Evolutionary conservation across 441 rosid species (phyloP).

Genomic region (Pelargonium citronellum): DNA sequence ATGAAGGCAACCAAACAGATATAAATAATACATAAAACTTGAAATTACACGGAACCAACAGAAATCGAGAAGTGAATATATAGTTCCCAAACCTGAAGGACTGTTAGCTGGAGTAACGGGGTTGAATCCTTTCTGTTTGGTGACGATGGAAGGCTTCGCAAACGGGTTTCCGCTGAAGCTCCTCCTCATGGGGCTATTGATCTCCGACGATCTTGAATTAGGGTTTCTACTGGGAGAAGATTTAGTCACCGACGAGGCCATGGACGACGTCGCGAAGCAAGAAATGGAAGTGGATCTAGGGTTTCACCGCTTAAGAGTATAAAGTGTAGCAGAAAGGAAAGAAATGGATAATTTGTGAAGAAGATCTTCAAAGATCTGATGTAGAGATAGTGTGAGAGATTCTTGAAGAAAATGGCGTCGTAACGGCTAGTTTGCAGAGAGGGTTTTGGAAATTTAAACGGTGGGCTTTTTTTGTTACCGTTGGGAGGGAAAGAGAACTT

Average conservation of each 20-base stretch:
- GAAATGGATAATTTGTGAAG: not conserved
- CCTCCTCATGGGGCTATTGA: slow-evolving; percentile 50
- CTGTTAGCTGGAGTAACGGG: slow-evolving; percentile 50
- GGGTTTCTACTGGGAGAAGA: slow-evolving; percentile 22
- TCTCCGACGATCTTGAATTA: slow-evolving; percentile 46
- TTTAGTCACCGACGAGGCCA: not conserved
- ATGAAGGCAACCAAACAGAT: not conserved
- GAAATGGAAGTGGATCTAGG: not conserved
- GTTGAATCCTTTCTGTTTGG: slow-evolving; percentile 36
- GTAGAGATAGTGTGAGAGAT: not conserved
- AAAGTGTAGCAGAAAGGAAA: not conserved
- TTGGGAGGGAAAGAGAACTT: not conserved
- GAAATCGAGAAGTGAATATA: not conserved
- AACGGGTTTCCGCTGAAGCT: slow-evolving; percentile 61
- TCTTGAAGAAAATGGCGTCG: not conserved
- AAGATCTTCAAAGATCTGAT: not conserved
- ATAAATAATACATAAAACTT: not conserved
- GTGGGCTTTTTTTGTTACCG: not conserved
- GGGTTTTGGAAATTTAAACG: not conserved
- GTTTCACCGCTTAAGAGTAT: not conserved
- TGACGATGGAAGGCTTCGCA: slow-evolving; percentile 34
- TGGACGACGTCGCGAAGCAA: not conserved
- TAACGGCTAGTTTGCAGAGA: not conserved
- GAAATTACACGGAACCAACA: not conserved
- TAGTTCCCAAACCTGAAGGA: slow-evolving; percentile 42